Percentiles rank a stretch among this genome's conserved stretches.
Evolutionary conservation across 1,284 basidiomycete species (phyloP).

Genomic region (Pseudomicrostroma phylloplanum): DNA sequence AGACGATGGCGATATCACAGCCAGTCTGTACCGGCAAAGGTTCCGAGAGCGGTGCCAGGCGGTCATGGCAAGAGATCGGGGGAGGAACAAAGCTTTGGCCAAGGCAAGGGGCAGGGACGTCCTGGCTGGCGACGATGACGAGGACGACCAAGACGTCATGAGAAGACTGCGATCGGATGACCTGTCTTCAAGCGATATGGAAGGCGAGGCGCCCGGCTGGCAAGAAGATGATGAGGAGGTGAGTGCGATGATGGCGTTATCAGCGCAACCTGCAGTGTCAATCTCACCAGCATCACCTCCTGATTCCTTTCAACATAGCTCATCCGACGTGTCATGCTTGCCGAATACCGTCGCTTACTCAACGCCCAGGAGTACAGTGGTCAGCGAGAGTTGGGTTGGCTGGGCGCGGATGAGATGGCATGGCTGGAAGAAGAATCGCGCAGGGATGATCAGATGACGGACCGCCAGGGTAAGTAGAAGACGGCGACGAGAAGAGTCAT

Average conservation of each 20-base stretch:
- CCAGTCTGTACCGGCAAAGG: conserved; percentile 9
- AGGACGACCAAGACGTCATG: conserved; percentile 1
- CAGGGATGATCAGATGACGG: conserved; percentile 3
- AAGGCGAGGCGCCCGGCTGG: conserved; percentile 5
- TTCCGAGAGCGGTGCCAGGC: conserved; percentile 13
- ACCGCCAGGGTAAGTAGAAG: not conserved
- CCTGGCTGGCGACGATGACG: not conserved
- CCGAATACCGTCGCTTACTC: conserved; percentile 18
- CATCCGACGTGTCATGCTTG: conserved; percentile 15
- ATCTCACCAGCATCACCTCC: not conserved
- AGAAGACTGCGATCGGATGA: not conserved
- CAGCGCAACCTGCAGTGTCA: not conserved
- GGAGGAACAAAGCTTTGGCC: not conserved
- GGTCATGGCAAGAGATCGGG: conserved; percentile 11
- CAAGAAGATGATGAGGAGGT: conserved; percentile 11
- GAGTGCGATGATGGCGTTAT: not conserved
- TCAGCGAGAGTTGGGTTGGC: conserved; percentile 9
- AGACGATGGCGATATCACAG: not conserved
- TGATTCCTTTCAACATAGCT: conserved; percentile 6
- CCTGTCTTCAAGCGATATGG: not conserved
- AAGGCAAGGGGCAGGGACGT: conserved; percentile 5
- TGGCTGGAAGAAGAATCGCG: conserved; percentile 21
- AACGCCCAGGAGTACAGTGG: conserved; percentile 9
- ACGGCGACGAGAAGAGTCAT: not conserved
- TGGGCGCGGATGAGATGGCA: conserved; percentile 18